These are phyloP conservation scores for Tolypocladium nubicola DNA, from an alignment of 2,329 filamentous ascomycete species.

Conservation along the genomic window DNA sequence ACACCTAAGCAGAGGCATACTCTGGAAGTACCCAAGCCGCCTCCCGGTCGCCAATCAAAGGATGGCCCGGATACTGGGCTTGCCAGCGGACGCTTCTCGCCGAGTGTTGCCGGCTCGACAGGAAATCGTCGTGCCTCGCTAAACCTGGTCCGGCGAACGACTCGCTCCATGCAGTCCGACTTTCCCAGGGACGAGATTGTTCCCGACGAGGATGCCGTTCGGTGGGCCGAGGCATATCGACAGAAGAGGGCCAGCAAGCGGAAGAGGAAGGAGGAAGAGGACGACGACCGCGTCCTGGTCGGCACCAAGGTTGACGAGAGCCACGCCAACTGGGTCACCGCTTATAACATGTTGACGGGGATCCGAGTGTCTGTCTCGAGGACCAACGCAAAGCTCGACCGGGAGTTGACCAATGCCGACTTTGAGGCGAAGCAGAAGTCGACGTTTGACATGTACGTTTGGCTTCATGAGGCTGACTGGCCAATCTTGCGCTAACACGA, in stretches of 20 bases:
- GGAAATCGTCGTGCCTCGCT: conserved; percentile 69
- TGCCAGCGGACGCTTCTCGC: conserved; percentile 75
- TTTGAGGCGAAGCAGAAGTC: conserved; percentile 95
- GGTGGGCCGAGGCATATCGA: conserved; percentile 87
- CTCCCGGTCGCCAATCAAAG: conserved; percentile 57
- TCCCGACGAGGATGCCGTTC: conserved; percentile 79
- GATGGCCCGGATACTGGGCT: conserved; percentile 59
- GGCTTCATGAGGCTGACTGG: background rate
- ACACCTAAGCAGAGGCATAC: conserved; percentile 75
- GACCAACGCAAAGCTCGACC: conserved; percentile 93
- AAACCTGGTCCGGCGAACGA: conserved; percentile 68
- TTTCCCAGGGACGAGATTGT: conserved; percentile 71
- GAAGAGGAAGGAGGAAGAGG: conserved; percentile 72
- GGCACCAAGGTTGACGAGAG: conserved; percentile 97
- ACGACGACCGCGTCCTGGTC: conserved; percentile 89
- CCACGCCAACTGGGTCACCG: conserved; percentile 94
- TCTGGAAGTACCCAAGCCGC: conserved; percentile 68
- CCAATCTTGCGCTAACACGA: background rate
- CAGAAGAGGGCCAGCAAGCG: conserved; percentile 85
- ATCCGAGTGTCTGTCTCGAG: conserved; percentile 95
- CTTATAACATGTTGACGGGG: conserved; percentile 98
- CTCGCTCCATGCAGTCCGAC: conserved; percentile 78
- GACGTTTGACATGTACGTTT: conserved; percentile 87
- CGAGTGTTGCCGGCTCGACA: conserved; percentile 40
- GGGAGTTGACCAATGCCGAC: conserved; percentile 79